Evolutionary conservation across 371 early-diverging fungal species (phyloP).

Genomic region (Mortierella sp.): DNA sequence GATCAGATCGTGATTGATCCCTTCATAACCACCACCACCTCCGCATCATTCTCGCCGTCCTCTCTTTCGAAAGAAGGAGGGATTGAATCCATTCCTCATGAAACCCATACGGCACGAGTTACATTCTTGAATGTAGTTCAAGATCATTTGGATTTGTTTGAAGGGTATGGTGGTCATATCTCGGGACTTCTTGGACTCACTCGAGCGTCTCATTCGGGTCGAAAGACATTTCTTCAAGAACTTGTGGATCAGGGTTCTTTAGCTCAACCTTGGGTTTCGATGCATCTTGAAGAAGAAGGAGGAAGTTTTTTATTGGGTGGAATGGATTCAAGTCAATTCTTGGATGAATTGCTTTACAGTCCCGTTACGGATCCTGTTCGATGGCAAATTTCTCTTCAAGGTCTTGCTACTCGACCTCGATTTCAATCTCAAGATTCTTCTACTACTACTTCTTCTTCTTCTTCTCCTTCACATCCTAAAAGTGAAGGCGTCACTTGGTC

Average conservation of each 20-base stretch:
- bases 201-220: conserved; percentile 28
- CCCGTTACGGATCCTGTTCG: conserved; percentile 35
- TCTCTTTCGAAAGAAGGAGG: not conserved
- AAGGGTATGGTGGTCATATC: conserved; percentile 25
- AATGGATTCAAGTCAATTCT: conserved; percentile 14
- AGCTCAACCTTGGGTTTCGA: conserved; percentile 16
- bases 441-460: not conserved
- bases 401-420: conserved; percentile 13
- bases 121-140: conserved; percentile 33
- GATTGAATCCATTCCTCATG: too few species aligned
- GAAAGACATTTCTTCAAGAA: conserved; percentile 33
- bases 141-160: conserved; percentile 25
- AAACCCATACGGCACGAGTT: conserved; percentile 9
- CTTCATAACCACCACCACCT: not conserved
- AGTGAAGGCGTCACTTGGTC: conserved; percentile 5
- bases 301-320: conserved; percentile 32
- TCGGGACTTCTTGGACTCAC: conserved; percentile 31
- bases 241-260: conserved; percentile 28
- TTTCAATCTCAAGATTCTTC: not conserved
- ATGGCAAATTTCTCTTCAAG: conserved; percentile 37
- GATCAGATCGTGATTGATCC: conserved; percentile 28
- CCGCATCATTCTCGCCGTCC: not conserved
- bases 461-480: conserved; percentile 4
- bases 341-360: conserved; percentile 19
- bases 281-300: conserved; percentile 24